Evolutionary conservation across 2,329 filamentous ascomycete genomes (phyloP), one percentile per base, ranked within the genome.

Genomic region (Ophiostoma sp.): DNA sequence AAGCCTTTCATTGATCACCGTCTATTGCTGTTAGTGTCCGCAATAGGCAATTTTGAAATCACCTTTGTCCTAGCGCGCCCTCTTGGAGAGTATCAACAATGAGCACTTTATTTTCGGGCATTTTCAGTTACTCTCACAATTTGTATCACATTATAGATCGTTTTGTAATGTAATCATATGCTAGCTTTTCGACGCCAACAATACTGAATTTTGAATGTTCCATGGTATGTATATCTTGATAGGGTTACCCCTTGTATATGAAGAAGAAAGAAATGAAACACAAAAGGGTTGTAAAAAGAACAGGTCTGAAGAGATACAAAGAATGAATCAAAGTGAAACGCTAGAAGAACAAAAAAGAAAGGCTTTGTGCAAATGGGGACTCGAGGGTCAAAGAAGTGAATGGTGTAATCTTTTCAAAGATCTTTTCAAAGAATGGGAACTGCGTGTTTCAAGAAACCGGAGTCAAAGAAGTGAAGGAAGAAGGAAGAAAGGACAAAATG

Each of bases 341-440:
- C 52, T 57, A 11, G 15, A 62, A 62, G 17, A 8, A 62, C 23
- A 33, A 33, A 62, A 20, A 17, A 11, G 33, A 62, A 62, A 13
- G 57, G 57, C 57, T 62, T 62, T 13, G 57, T 57, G 8, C 1
- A 57, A 62, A 31, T 35, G 57, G 57, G 27, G 57, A 62, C 57
- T 57, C 57, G 57, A 62, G n/a, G 27, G 57, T 62, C 57, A 62
- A 62, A 62, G 57, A 62, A 62, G 57, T 62, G 27, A 62, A 62
- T 33, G 57, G 44, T 5, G 20, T n/a, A 57, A 57, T 62, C 13
- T 17, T 33, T 31, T 62, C 57, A 62, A 62, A 62, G 57, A 62
- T 62, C 27, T 62, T 62, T 31, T 62, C 57, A 62, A 62, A 62
- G 27, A 62, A 62, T 62, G 57, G 52, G 23, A 15, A 13, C 52